These are phyloP conservation scores for Eleusine indica DNA, from an alignment of 176 grass and related monocot genomes.

Conservation along the genomic window DNA sequence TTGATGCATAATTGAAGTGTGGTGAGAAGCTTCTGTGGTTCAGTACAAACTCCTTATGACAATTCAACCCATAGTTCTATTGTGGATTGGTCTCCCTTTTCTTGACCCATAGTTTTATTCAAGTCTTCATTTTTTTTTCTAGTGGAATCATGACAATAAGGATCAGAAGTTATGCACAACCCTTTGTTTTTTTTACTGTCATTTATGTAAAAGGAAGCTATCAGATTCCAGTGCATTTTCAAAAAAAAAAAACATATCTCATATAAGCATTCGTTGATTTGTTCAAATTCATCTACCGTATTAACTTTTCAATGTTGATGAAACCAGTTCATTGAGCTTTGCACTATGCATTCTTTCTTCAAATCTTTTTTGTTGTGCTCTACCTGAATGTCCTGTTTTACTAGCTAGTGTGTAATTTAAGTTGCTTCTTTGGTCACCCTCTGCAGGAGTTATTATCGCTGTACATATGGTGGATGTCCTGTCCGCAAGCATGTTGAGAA, in stretches of 20 bases:
- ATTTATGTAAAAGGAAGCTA: too few relatives aligned
- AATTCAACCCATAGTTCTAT: constrained; percentile 4
- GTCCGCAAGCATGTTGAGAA: constrained; percentile 98
- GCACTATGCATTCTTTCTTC: constrained; percentile 2
- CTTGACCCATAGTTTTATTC: neutral
- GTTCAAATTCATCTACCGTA: neutral
- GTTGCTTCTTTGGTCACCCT: constrained; percentile 34
- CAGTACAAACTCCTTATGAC: constrained; percentile 2
- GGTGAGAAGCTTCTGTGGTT: neutral
- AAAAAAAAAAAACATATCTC: neutral
- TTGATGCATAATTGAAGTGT: neutral
- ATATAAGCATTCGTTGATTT: neutral
- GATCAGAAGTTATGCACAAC: too few relatives aligned
- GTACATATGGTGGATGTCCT: constrained; percentile 91
- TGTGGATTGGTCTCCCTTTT: constrained; percentile 21
- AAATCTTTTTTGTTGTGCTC: constrained; percentile 18
- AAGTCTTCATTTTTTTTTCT: too few relatives aligned
- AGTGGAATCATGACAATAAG: too few relatives aligned
- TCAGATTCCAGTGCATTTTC: too few relatives aligned
- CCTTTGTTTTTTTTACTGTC: too few relatives aligned
- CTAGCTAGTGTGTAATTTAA: constrained; percentile 24
- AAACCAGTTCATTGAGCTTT: constrained; percentile 20
- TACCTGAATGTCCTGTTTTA: neutral
- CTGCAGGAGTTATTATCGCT: constrained; percentile 96
- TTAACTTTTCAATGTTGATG: neutral